A percentile compares a stretch with the other conserved stretches of the same genome.
Evolutionary conservation across 2,329 filamentous ascomycete genomes (phyloP).

Genomic region (Nannizziopsis barbatae): DNA sequence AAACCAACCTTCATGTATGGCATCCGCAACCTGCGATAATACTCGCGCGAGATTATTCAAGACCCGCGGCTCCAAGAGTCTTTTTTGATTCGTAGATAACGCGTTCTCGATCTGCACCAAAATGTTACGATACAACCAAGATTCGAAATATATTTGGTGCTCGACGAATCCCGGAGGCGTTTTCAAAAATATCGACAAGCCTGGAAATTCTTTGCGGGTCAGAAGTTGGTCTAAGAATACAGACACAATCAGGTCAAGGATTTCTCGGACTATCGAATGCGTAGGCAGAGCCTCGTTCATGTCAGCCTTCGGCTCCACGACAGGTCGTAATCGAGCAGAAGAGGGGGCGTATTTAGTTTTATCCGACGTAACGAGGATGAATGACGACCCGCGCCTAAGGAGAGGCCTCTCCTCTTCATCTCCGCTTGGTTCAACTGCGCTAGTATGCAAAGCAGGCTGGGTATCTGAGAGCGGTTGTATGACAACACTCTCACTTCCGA

Average conservation of each 20-base stretch:
- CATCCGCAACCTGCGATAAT: constrained; percentile 69
- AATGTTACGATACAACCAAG: constrained; percentile 68
- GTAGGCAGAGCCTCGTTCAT: constrained; percentile 41
- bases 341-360: constrained; percentile 48
- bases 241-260: constrained; percentile 65
- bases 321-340: constrained; percentile 51
- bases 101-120: constrained; percentile 59
- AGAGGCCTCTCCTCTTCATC: constrained; percentile 32
- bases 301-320: constrained; percentile 49
- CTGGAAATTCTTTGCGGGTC: constrained; percentile 76
- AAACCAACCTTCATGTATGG: constrained; percentile 94
- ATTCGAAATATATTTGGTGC: constrained; percentile 90
- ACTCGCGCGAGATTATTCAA: constrained; percentile 80
- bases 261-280: constrained; percentile 60
- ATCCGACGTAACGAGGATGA: constrained; percentile 71
- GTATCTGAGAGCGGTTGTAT: constrained; percentile 60
- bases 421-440: constrained; percentile 40
- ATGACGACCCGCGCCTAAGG: constrained; percentile 74
- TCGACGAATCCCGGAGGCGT: constrained; percentile 88
- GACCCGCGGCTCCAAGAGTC: constrained; percentile 68
- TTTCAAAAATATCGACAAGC: constrained; percentile 74
- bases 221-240: constrained; percentile 82
- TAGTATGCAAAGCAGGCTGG: constrained; percentile 62
- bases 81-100: constrained; percentile 59
- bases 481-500: constrained; percentile 75